Evolutionary conservation across 192 early-diverging fungal species (phyloP).

Genomic region (Podila epigama): DNA sequence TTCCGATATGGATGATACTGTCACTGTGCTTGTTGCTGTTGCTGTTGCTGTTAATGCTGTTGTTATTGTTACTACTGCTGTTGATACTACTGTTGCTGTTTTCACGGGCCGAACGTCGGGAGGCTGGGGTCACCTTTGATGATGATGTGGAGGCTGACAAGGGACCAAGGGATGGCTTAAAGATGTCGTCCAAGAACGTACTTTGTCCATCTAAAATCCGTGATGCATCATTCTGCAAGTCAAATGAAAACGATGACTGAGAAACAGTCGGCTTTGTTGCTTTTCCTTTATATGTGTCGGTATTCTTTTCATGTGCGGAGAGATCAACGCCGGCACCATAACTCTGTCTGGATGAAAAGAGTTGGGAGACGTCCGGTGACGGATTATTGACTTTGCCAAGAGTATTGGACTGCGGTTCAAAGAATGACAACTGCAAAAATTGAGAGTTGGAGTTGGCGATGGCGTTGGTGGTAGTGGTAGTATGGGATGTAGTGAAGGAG

Average conservation of each 20-base stretch:
- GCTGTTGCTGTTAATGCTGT: background rate
- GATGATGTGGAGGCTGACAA: background rate
- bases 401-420: too few relatives aligned
- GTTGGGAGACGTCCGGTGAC: too few relatives aligned
- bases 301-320: too few relatives aligned
- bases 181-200: conserved; percentile 30
- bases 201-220: background rate
- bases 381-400: too few relatives aligned
- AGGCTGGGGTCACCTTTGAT: background rate
- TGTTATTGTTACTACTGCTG: conserved; percentile 3
- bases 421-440: too few relatives aligned
- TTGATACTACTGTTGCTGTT: background rate
- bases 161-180: conserved; percentile 20
- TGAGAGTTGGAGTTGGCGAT: too few relatives aligned
- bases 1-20: conserved; percentile 1
- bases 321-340: too few relatives aligned
- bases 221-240: too few relatives aligned
- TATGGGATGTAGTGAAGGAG: too few relatives aligned
- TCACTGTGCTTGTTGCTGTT: conserved; percentile 2
- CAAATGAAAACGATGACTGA: background rate
- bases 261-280: background rate
- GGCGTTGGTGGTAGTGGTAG: too few relatives aligned
- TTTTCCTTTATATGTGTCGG: too few relatives aligned
- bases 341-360: too few relatives aligned
- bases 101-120: background rate